A percentile compares a stretch with the other conserved stretches of the same genome.
These are phyloP conservation scores for Candida ortonii DNA, from an alignment of 805 yeast species.

Conservation along the genomic window DNA sequence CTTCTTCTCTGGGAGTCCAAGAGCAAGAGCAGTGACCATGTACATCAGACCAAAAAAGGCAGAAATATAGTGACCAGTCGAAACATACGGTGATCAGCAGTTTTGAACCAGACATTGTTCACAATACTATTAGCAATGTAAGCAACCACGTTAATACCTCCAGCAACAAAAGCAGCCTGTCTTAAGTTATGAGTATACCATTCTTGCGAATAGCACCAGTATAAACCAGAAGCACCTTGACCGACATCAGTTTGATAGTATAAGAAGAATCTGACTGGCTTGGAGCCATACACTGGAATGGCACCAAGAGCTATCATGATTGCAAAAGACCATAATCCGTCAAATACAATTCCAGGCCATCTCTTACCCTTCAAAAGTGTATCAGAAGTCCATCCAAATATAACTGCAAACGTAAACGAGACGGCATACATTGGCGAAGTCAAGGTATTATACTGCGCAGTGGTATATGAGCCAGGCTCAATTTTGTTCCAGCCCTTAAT, in stretches of 20 bases:
- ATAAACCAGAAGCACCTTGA: constrained; percentile 20
- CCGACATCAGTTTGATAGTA: constrained; percentile 18
- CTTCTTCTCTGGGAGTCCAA: constrained; percentile 12
- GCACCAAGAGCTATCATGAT: constrained; percentile 16
- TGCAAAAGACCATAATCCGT: constrained; percentile 17
- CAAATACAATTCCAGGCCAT: constrained; percentile 19
- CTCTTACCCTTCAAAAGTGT: constrained; percentile 19
- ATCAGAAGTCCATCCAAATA: constrained; percentile 21
- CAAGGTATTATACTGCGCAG: constrained; percentile 16
- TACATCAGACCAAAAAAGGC: constrained; percentile 16
- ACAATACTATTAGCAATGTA: constrained; percentile 20
- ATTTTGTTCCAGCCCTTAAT: constrained; percentile 23
- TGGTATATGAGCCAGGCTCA: constrained; percentile 15
- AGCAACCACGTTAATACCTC: constrained; percentile 22
- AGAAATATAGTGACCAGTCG: constrained; percentile 24
- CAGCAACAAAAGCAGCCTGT: constrained; percentile 18
- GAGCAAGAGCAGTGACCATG: constrained; percentile 7
- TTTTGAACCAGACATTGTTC: constrained; percentile 19
- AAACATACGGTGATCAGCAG: constrained; percentile 17
- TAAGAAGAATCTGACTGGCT: constrained; percentile 19
- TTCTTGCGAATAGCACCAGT: constrained; percentile 23
- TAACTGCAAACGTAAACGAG: constrained; percentile 12
- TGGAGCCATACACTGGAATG: constrained; percentile 18
- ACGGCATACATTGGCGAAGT: constrained; percentile 21
- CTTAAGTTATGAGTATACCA: constrained; percentile 16